Evolutionary conservation across 352 stramenopile species (phyloP), one percentile per base, ranked within the genome.

Genomic region (Phytophthora colocasiae): DNA sequence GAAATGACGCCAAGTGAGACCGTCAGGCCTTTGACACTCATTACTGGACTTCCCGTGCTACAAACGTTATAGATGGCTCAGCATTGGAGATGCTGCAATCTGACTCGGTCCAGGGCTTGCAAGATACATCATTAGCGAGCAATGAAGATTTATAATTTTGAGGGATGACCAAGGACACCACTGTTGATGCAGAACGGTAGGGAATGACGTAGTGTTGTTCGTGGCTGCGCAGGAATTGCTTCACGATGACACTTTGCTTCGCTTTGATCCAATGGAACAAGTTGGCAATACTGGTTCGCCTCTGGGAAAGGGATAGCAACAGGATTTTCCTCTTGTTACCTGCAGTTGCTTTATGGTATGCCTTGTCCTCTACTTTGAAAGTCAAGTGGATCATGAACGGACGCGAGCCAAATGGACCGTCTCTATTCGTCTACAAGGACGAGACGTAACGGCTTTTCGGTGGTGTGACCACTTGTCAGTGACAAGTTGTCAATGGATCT

Each of bases 361-460:
- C 6, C 7, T 24, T 22, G 19, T 45, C 45, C 14, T 39, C 15
- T 24, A 38, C 12, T n/a, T 17, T 9, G 32, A 17, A 5, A 0
- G 19, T 17, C 17, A 12, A 17, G 36, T 58, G 15, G 29, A 53
- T 66, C 58, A 59, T 66, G 58, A 66, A 64, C 14, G 9, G 47
- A 52, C 26, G 27, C 17, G 27, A 52, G n/a, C 15, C 50, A 31
- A 38, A 14, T 43, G 50, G 14, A 24, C 57, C 27, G 47, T 64
- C 45, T 64, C 36, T 49, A 22, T 63, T 63, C 61, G 53, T 69
- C 61, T 58, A 55, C 58, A 66, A 19, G 52, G 29, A 63, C 60
- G 60, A 32, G 60, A 17, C 45, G 38, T 58, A 52, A 58, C 46
- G 38, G 46, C 12, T 45, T 63, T 63, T 69, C 52, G 60, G 60